Evolutionary conservation across 2,329 filamentous ascomycete species (phyloP).

Genomic region (Paracoccidioides brasiliensis): DNA sequence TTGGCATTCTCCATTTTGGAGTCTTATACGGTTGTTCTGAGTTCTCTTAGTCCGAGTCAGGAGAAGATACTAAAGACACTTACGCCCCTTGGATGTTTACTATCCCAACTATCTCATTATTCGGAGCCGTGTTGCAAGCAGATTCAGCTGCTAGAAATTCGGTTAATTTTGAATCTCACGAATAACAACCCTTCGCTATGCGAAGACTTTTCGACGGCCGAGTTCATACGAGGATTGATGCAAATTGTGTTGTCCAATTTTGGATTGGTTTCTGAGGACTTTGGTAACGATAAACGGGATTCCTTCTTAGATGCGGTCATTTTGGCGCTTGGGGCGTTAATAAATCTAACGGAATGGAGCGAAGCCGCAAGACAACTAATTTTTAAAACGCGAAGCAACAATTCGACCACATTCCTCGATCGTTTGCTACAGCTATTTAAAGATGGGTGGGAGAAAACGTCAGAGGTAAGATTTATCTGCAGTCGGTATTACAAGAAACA

Average conservation of each 20-base stretch:
- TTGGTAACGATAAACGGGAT: conserved; percentile 33
- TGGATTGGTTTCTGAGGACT: conserved; percentile 17
- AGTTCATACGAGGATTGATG: conserved; percentile 26
- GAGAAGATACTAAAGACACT: conserved; percentile 19
- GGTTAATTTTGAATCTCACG: conserved; percentile 71
- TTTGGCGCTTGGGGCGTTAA: conserved; percentile 66
- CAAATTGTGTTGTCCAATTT: conserved; percentile 24
- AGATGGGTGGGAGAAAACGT: conserved; percentile 50
- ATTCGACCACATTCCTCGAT: conserved; percentile 38
- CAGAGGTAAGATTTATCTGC: conserved; percentile 46
- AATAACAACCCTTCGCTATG: conserved; percentile 65
- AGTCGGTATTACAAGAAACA: conserved; percentile 5
- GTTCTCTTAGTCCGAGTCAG: conserved; percentile 17
- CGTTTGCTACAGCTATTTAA: conserved; percentile 53
- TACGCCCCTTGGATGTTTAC: conserved; percentile 26
- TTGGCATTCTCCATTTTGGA: conserved; percentile 27
- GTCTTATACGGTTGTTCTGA: conserved; percentile 21
- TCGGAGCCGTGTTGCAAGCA: conserved; percentile 13
- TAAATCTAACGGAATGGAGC: conserved; percentile 76
- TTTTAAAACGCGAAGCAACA: conserved; percentile 25
- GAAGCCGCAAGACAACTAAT: conserved; percentile 44
- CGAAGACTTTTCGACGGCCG: conserved; percentile 45
- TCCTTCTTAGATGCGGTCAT: conserved; percentile 59
- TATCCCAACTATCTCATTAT: conserved; percentile 17
- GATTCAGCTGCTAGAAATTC: conserved; percentile 38